These are phyloP conservation scores for Telfairia occidentalis DNA, from an alignment of 331 rosid species.

Conservation along the genomic window DNA sequence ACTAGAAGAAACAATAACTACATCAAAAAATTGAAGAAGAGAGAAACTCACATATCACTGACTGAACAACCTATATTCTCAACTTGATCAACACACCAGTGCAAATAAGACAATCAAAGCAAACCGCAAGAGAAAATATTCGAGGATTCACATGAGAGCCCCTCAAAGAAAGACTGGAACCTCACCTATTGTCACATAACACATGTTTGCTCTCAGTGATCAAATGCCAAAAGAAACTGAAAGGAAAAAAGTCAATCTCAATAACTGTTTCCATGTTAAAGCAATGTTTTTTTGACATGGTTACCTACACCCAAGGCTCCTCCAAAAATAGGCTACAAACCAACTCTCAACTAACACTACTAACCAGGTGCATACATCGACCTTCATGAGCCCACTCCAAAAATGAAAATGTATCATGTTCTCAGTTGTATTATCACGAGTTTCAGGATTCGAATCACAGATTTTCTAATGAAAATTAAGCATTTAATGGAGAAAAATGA, in stretches of 20 bases:
- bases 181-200: not conserved
- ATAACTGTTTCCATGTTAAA: not conserved
- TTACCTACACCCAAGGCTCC: not conserved
- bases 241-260: not conserved
- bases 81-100: not conserved
- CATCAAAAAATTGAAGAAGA: not conserved
- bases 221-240: not conserved
- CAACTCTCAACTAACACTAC: not conserved
- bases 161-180: not conserved
- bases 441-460: not conserved
- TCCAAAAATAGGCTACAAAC: not conserved
- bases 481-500: no score
- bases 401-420: not conserved
- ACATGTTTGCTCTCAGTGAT: not conserved
- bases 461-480: not conserved
- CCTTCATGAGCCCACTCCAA: not conserved
- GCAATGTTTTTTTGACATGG: not conserved
- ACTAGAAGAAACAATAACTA: not conserved
- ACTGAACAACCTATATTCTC: not conserved
- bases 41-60: not conserved
- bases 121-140: not conserved
- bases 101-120: not conserved
- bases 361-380: not conserved
- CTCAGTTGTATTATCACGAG: not conserved
- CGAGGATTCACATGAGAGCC: not conserved